A percentile compares a stretch with the other conserved stretches of the same genome.
phyloP scores from a whole-genome alignment of 1,284 basidiomycete genomes.

The Ceratobasidium theobromae region DNA sequence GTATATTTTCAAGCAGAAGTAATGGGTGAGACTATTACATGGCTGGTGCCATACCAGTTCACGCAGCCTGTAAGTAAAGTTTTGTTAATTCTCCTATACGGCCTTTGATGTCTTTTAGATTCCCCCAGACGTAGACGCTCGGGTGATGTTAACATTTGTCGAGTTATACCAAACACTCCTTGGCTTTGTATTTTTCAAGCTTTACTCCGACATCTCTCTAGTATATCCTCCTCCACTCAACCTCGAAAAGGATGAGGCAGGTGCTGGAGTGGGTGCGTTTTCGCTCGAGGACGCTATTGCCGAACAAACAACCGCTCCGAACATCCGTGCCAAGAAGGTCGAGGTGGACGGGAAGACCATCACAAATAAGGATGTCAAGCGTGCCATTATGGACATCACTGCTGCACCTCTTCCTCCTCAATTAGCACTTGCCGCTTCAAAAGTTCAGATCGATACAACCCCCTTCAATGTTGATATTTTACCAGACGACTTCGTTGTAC shows the following conservation, averaged over 20 bases:
- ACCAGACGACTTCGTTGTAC: constrained; percentile 65
- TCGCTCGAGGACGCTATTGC: constrained; percentile 65
- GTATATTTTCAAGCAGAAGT: constrained; percentile 98
- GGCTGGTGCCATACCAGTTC: constrained; percentile 98
- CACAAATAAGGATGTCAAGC: constrained; percentile 45
- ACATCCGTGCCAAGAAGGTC: constrained; percentile 48
- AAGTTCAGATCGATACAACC: neutral
- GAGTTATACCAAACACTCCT: constrained; percentile 98
- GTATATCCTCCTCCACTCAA: constrained; percentile 96
- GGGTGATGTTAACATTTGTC: constrained; percentile 98
- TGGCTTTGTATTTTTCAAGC: constrained; percentile 95
- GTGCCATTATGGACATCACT: constrained; percentile 65
- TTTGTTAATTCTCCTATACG: constrained; percentile 22
- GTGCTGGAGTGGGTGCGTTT: constrained; percentile 89
- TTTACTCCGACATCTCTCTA: constrained; percentile 92
- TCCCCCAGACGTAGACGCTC: constrained; percentile 93
- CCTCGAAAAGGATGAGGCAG: constrained; percentile 78
- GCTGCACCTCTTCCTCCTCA: constrained; percentile 36
- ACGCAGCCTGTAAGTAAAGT: constrained; percentile 76
- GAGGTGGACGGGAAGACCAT: constrained; percentile 59
- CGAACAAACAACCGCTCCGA: constrained; percentile 41
- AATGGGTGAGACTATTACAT: constrained; percentile 89
- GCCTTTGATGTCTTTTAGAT: constrained; percentile 54
- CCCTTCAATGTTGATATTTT: constrained; percentile 45
- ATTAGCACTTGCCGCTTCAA: constrained; percentile 42